Conservation (phyloP, 495 filamentous ascomycete genomes). For the Lasiosphaeris hirsuta region DNA sequence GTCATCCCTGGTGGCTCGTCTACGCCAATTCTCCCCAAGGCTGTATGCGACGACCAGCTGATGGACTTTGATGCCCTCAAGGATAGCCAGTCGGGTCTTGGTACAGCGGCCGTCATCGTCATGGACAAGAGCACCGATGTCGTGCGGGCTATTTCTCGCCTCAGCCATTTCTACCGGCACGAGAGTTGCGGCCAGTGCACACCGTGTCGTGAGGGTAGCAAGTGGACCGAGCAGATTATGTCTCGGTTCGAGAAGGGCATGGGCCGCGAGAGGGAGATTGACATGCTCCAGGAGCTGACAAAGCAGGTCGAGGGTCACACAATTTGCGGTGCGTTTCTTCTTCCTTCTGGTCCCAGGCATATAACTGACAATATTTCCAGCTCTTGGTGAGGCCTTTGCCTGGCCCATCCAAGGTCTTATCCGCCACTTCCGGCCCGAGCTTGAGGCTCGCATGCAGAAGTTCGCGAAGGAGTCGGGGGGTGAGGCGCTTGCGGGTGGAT, state of each 20-base stretch:
- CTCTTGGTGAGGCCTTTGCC: conserved; percentile 94
- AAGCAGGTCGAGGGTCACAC: conserved; percentile 99
- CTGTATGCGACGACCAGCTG: conserved; percentile 83
- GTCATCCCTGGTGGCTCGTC: conserved; percentile 96
- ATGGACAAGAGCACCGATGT: conserved; percentile 98
- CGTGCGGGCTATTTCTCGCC: conserved; percentile 84
- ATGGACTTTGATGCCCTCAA: conserved; percentile 99
- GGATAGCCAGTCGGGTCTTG: conserved; percentile 93
- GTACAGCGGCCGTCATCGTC: conserved; percentile 97
- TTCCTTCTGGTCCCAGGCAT: background rate
- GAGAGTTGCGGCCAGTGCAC: conserved; percentile 98
- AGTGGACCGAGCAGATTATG: conserved; percentile 99
- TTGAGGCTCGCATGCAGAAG: conserved; percentile 81
- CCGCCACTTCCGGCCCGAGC: conserved; percentile 92
- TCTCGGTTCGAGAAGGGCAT: conserved; percentile 86
- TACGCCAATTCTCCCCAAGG: conserved; percentile 88
- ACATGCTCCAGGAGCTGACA: conserved; percentile 98
- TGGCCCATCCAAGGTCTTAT: conserved; percentile 98
- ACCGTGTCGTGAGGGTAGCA: conserved; percentile 93
- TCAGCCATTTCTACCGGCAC: conserved; percentile 96
- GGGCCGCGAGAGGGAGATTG: conserved; percentile 86
- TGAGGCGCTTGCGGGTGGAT: conserved; percentile 78
- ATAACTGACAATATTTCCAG: conserved; percentile 27
- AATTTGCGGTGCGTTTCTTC: conserved; percentile 70
- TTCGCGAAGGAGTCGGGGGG: conserved; percentile 67